Conservation (phyloP, 164 flowering plant species). For the Buxus sempervirens region DNA sequence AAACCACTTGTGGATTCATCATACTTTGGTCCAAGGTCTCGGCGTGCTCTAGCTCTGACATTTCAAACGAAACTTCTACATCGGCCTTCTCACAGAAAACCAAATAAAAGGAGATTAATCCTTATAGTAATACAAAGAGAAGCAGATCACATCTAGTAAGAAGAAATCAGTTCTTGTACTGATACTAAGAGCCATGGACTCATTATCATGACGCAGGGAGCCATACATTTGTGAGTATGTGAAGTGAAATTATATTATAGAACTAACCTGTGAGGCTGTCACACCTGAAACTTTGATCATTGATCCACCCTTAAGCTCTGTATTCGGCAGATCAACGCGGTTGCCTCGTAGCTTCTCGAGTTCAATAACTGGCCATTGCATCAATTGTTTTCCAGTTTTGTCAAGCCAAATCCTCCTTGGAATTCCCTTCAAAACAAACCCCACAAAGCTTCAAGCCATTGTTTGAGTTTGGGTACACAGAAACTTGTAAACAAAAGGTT, state of each 20-base stretch:
- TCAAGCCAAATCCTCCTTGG: conserved; percentile 55
- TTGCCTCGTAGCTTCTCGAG: conserved; percentile 31
- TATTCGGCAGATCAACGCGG: neutral
- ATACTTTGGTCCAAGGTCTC: conserved; percentile 39
- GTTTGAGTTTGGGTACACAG: too few species aligned
- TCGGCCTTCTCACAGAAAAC: conserved; percentile 31
- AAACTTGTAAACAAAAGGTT: too few species aligned
- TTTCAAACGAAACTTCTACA: conserved; percentile 45
- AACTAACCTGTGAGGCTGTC: conserved; percentile 37
- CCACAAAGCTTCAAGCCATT: too few species aligned
- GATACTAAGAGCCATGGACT: too few species aligned
- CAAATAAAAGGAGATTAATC: neutral
- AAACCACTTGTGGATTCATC: conserved; percentile 42
- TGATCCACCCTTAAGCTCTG: conserved; percentile 21
- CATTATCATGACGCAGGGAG: too few species aligned
- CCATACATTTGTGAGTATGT: too few species aligned
- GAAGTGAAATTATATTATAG: neutral
- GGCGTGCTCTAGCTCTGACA: conserved; percentile 28
- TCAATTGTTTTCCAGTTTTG: conserved; percentile 36
- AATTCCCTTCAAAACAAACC: conserved; percentile 29
- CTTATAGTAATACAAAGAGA: too few species aligned
- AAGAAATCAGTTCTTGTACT: neutral
- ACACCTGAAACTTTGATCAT: conserved; percentile 28
- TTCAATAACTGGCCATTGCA: conserved; percentile 61
- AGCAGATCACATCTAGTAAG: too few species aligned